Evolutionary conservation across 208 protist species (phyloP).

Genomic region (Tritrichomonas foetus): DNA sequence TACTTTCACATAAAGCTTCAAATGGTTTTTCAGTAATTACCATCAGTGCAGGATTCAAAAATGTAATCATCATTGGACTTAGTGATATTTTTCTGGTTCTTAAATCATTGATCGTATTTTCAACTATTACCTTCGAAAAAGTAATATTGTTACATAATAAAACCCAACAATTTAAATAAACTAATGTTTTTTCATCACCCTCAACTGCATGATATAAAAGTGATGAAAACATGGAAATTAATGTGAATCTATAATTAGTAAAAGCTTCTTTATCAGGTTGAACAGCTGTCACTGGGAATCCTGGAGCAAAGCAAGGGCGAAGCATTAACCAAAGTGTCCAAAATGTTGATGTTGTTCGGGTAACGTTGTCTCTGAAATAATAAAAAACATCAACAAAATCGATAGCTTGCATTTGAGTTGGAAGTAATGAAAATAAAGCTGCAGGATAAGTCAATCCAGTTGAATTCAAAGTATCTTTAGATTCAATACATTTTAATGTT

Average conservation of each 20-base stretch:
- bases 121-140: no score
- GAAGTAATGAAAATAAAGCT: neutral
- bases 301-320: neutral
- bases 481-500: neutral
- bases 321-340: neutral
- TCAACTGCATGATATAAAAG: no score
- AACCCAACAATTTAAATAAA: neutral
- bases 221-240: no score
- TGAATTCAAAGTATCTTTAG: neutral
- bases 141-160: neutral
- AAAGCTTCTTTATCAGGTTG: no score
- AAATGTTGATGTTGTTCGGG: neutral
- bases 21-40: no score
- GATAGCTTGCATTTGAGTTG: neutral
- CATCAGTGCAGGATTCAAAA: no score
- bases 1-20: no score
- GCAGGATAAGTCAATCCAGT: neutral
- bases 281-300: neutral
- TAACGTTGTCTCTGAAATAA: neutral
- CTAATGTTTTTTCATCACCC: neutral
- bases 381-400: neutral
- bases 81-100: no score
- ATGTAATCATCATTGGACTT: no score
- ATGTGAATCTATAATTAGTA: no score
- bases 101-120: no score